Conservation (phyloP, 495 filamentous ascomycete species). For the Cercophora scortea region DNA sequence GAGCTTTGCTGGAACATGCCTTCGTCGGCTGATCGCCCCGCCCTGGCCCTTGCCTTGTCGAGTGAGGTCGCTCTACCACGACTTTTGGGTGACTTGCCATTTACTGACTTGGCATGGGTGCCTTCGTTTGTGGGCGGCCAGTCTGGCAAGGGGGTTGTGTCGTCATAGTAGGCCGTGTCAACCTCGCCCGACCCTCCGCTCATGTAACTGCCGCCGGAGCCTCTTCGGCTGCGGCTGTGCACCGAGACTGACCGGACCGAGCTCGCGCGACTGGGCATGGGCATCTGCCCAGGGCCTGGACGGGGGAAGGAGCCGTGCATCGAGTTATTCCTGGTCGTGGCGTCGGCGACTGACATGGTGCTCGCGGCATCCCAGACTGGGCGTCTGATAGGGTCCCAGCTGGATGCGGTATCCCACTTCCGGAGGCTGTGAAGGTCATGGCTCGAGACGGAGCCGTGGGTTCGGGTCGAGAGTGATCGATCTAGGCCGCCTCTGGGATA, state of each 20-base stretch:
- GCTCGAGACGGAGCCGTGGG: neutral
- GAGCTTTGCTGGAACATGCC: too few species aligned
- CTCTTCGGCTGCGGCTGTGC: constrained; percentile 7
- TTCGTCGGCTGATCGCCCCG: too few species aligned
- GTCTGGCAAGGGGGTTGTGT: constrained; percentile 12
- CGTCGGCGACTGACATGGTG: neutral
- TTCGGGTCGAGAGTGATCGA: constrained; percentile 1
- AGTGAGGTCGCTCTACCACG: too few species aligned
- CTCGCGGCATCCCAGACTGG: neutral
- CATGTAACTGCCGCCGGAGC: neutral
- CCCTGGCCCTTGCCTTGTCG: too few species aligned
- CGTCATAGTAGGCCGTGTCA: constrained; percentile 14
- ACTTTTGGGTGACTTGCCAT: too few species aligned
- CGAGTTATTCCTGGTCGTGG: neutral
- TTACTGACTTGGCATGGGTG: too few species aligned
- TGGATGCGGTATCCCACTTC: constrained; percentile 3
- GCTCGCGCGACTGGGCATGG: constrained; percentile 4
- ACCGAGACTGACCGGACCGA: constrained; percentile 7
- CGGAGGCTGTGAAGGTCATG: neutral
- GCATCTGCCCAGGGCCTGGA: neutral
- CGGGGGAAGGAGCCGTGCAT: constrained; percentile 3
- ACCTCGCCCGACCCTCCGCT: constrained; percentile 3
- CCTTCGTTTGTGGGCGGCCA: too few species aligned
- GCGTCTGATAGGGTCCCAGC: constrained; percentile 4
- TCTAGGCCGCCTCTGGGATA: neutral